These are phyloP conservation scores for Phytopythium aichiense DNA, from an alignment of 352 stramenopile species.

Conservation along the genomic window DNA sequence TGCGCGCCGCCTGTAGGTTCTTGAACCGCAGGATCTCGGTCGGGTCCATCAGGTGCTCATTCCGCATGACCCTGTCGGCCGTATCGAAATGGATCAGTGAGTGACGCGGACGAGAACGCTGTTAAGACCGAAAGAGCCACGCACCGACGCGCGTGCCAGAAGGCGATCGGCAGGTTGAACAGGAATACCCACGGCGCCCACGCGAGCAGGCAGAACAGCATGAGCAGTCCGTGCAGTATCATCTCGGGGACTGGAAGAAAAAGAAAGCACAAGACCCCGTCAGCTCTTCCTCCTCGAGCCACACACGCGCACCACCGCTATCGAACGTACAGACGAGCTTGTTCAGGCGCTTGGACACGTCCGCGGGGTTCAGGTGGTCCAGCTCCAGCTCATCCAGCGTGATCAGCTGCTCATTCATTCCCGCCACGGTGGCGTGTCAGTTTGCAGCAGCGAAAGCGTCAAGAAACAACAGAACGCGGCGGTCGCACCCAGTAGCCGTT, in stretches of 20 bases:
- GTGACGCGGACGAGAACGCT: background rate
- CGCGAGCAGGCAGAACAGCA: constrained; percentile 67
- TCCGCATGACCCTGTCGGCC: constrained; percentile 47
- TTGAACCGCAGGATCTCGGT: constrained; percentile 88
- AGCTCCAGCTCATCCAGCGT: constrained; percentile 84
- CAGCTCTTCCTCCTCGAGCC: background rate
- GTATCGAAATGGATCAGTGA: background rate
- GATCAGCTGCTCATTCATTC: constrained; percentile 45
- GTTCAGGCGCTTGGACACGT: constrained; percentile 82
- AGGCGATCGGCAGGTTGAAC: constrained; percentile 71
- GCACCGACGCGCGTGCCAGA: constrained; percentile 74
- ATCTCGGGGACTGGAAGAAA: constrained; percentile 64
- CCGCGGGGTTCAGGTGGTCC: constrained; percentile 82
- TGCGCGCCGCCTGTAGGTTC: constrained; percentile 70
- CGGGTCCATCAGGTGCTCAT: constrained; percentile 80
- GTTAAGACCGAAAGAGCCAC: background rate
- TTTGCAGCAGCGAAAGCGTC: background rate
- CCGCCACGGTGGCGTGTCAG: constrained; percentile 1
- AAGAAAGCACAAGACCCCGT: constrained; percentile 1
- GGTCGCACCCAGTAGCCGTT: constrained; percentile 82
- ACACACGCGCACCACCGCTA: background rate
- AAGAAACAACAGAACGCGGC: background rate
- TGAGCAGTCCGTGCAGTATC: constrained; percentile 68
- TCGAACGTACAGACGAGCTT: constrained; percentile 70
- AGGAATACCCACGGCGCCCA: constrained; percentile 78